These are phyloP conservation scores for Penicillium chermesinum DNA, from an alignment of 495 filamentous ascomycete species.

Conservation along the genomic window DNA sequence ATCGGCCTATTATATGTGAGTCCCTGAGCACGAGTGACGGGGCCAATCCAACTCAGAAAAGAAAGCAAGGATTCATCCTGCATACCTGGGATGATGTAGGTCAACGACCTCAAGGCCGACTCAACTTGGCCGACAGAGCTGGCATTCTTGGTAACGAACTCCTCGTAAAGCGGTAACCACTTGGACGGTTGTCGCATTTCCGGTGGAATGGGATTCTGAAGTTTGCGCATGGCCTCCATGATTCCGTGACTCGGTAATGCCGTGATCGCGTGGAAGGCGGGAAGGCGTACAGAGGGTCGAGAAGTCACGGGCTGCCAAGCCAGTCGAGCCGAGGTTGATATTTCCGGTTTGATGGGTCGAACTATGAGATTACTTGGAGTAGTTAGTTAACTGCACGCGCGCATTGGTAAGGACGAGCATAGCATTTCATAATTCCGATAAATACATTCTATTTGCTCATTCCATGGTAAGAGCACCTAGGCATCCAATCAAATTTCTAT, in stretches of 20 bases:
- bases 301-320: conserved; percentile 21
- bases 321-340: conserved; percentile 17
- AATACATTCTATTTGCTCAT: no score
- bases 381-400: no score
- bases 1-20: conserved; percentile 57
- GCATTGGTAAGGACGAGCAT: no score
- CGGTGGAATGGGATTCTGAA: conserved; percentile 26
- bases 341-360: conserved; percentile 1
- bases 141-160: conserved; percentile 92
- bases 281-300: conserved; percentile 1
- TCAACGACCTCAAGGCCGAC: conserved; percentile 81
- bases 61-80: neutral
- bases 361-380: no score
- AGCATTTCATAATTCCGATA: neutral
- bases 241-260: conserved; percentile 4
- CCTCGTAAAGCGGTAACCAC: conserved; percentile 75
- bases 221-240: conserved; percentile 34
- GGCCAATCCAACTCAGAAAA: neutral
- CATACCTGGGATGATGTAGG: conserved; percentile 89
- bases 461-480: no score
- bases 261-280: conserved; percentile 4
- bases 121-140: conserved; percentile 90
- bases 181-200: conserved; percentile 56
- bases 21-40: neutral
- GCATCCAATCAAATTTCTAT: no score